Percentiles rank a stretch among this genome's conserved stretches.
phyloP scores from a whole-genome alignment of 1,284 basidiomycete genomes.

The Ustilago xerochloae region DNA sequence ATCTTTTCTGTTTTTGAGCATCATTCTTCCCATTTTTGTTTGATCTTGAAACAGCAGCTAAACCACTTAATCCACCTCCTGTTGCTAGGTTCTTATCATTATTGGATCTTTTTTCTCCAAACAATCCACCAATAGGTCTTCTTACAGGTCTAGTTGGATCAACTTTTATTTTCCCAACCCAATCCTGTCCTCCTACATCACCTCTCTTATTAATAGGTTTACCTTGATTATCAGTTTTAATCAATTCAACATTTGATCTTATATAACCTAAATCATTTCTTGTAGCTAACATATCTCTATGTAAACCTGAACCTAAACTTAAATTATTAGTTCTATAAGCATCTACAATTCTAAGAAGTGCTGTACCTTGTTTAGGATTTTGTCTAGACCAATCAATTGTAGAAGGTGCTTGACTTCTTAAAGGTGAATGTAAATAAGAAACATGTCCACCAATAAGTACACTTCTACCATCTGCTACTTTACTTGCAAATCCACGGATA shows the following conservation, averaged over 20 bases:
- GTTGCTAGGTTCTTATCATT: neutral
- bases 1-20: slow-evolving; percentile 17
- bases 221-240: slow-evolving; percentile 23
- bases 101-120: neutral
- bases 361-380: slow-evolving; percentile 38
- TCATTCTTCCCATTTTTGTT: slow-evolving; percentile 9
- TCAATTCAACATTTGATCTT: slow-evolving; percentile 34
- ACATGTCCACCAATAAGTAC: slow-evolving; percentile 45
- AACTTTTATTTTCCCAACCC: slow-evolving; percentile 22
- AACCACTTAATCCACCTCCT: neutral
- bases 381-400: slow-evolving; percentile 46
- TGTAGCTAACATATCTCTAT: slow-evolving; percentile 41
- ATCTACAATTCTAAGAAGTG: slow-evolving; percentile 44
- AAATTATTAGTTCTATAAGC: slow-evolving; percentile 33
- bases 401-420: slow-evolving; percentile 29
- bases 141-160: slow-evolving; percentile 36
- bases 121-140: slow-evolving; percentile 4
- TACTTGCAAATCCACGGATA: slow-evolving; percentile 8
- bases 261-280: slow-evolving; percentile 46
- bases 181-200: slow-evolving; percentile 22
- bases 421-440: slow-evolving; percentile 34
- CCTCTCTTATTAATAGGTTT: slow-evolving; percentile 1
- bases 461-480: slow-evolving; percentile 34
- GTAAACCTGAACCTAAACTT: slow-evolving; percentile 25
- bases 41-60: neutral